Conservation (phyloP, 805 yeast species). For the Hanseniaspora pseudoguilliermondii region DNA sequence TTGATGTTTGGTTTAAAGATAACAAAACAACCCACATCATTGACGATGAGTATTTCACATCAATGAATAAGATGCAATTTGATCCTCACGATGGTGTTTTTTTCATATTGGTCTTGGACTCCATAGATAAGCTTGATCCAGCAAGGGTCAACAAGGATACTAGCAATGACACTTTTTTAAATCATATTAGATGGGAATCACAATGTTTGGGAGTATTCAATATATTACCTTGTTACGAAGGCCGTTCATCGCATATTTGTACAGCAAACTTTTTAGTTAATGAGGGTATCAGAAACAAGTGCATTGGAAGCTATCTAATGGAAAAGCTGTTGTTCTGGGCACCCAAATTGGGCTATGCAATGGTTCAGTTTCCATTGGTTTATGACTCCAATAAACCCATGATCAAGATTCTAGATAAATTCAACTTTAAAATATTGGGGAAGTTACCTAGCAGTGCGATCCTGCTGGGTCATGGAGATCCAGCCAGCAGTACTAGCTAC, state of each 20-base stretch:
- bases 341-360: constrained; percentile 73
- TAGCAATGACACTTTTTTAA: constrained; percentile 20
- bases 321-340: constrained; percentile 88
- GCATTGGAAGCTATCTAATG: constrained; percentile 74
- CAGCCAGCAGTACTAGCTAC: constrained; percentile 78
- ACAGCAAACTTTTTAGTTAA: constrained; percentile 81
- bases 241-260: constrained; percentile 85
- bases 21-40: neutral
- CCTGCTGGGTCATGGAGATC: constrained; percentile 66
- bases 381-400: constrained; percentile 83
- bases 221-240: constrained; percentile 82
- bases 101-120: constrained; percentile 61
- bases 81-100: constrained; percentile 33
- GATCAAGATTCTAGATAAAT: constrained; percentile 59
- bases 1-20: constrained; percentile 64
- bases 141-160: constrained; percentile 15
- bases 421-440: constrained; percentile 68
- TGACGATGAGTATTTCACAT: neutral
- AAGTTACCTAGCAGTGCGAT: constrained; percentile 79
- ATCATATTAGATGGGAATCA: constrained; percentile 68
- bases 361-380: constrained; percentile 69
- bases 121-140: constrained; percentile 39
- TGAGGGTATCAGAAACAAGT: constrained; percentile 84
- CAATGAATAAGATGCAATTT: constrained; percentile 6
- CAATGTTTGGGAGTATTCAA: constrained; percentile 82